phyloP scores from a whole-genome alignment of 2,329 filamentous ascomycete species.

The Penicillium sp. region DNA sequence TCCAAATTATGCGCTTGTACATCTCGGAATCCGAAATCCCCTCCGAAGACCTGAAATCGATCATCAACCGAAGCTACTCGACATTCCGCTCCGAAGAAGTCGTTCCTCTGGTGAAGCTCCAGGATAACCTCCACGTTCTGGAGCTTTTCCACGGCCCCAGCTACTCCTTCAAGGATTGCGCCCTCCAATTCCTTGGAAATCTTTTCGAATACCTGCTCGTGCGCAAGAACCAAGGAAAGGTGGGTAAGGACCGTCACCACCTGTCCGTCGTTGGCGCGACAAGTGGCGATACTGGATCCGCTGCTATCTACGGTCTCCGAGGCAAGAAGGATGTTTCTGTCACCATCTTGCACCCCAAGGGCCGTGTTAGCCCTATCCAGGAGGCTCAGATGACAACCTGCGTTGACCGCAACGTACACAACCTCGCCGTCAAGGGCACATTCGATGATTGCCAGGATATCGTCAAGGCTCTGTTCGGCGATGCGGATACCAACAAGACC shows the following conservation, averaged over 20 bases:
- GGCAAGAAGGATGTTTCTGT: constrained; percentile 97
- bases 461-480: constrained; percentile 88
- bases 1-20: constrained; percentile 82
- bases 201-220: constrained; percentile 61
- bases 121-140: constrained; percentile 75
- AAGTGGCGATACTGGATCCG: constrained; percentile 84
- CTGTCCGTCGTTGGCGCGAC: constrained; percentile 85
- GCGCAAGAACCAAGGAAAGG: constrained; percentile 45
- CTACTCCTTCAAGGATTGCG: constrained; percentile 89
- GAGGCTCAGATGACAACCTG: background rate
- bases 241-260: constrained; percentile 66
- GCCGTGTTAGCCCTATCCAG: constrained; percentile 42
- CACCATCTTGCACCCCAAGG: constrained; percentile 91
- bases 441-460: constrained; percentile 98
- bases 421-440: constrained; percentile 82
- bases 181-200: constrained; percentile 93
- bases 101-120: constrained; percentile 75
- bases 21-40: constrained; percentile 84
- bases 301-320: constrained; percentile 90
- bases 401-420: constrained; percentile 82
- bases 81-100: constrained; percentile 81
- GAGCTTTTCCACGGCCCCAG: constrained; percentile 97
- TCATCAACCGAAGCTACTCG: constrained; percentile 82
- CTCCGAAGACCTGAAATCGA: constrained; percentile 71
- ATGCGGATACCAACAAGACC: constrained; percentile 76